Evolutionary conservation across 768 basidiomycete species (phyloP), one percentile per base, ranked within the genome.

Genomic region (Tylopilus rubrobrunneus): DNA sequence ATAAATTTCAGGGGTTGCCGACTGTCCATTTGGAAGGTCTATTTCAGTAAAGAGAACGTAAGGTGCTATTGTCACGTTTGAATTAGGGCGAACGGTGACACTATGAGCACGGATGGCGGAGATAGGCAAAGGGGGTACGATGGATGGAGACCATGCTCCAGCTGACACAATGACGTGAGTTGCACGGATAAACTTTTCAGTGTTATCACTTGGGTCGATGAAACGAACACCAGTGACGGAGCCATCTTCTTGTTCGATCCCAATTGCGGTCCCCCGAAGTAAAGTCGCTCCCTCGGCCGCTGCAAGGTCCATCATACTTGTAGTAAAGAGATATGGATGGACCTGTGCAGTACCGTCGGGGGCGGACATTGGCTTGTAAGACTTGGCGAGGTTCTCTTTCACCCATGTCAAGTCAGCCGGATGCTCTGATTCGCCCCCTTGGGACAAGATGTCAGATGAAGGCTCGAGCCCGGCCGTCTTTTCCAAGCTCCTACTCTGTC

Each of bases 1-100:
- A 62, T 89, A 89, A 37, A 89, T 84, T 66, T 89, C 87, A 9
- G 87, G 85, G 5, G 76, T 76, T 11, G 70, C 78, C 19, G 61
- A 63, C 27, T 54, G 61, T 25, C 51, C 62, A 19, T 54, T 62
- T 6, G 66, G 66, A 51, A 80, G 68, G 28, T 64, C 57, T 59
- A 96, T 88, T 65, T 86, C 85, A 29, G 92, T 91, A 70, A 94
- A 96, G 49, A 93, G 76, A 36, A 87, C 87, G 63, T 92, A 89
- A 2, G 90, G 86, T 6, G 86, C 74, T 64, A 92, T 78, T 23
- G 67, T 65, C 29, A 72, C 69, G 9, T 64, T 65, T 4, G 76
- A 63, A 19, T 67, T 64, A 0, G 85, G 79, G 14, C 71, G 79
- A 57, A 89, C 80, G 8, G 81, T 82, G 62, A 91, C 78, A 62